Base-by-base conservation (phyloP, 331 rosid species). In the Quercus tomentella region DNA sequence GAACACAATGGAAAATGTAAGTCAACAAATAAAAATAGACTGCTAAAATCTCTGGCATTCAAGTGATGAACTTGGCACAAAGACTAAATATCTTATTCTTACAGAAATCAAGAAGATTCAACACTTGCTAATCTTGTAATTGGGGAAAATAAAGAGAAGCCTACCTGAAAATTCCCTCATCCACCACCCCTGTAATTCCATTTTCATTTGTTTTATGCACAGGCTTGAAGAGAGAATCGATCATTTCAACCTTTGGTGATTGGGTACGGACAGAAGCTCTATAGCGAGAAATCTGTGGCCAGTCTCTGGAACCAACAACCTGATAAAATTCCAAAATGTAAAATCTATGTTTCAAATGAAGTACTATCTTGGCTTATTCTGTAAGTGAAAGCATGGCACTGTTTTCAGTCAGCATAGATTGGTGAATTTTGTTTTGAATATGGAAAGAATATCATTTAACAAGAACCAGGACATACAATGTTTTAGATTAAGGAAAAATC, bases 291-390 rank as follows among this genome's bases (percentile, higher is more conserved):
- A 89, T 76, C 30, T 23, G 57, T 56, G 92, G 92, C 90, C 90
- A 89, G 60, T 49, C 22, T 74, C 92, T 82, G 14, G 92, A 89
- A 75, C 90, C 86, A 14, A 80, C 92, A 73, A 84, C 92, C 87
- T 88, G 70, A 55, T 70, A 52, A 60, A 15, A 65, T 18, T 20
- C 41, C 30, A 63, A 26, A 49, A 3, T 3, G 61, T 60, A 49
- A 41, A 1, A 49, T 4, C 15, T 49, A 49, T 49, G 54, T 49
- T 41, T 41, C 45, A 41, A 41, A 41, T 2, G 12, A 41, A 41
- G 3, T 41, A 41, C 12, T 8, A 41, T 41, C 45, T 41, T 41
- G 45, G 45, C 45, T 41, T 41, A 8, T 41, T 41, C 45, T 41
- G 45, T 41, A 8, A 41, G 45, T 41, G 45, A 41, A 37, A 41